Evolutionary conservation across 192 early-diverging fungal genomes (phyloP), one percentile per base, ranked within the genome.

Genomic region (Gigaspora rosea): DNA sequence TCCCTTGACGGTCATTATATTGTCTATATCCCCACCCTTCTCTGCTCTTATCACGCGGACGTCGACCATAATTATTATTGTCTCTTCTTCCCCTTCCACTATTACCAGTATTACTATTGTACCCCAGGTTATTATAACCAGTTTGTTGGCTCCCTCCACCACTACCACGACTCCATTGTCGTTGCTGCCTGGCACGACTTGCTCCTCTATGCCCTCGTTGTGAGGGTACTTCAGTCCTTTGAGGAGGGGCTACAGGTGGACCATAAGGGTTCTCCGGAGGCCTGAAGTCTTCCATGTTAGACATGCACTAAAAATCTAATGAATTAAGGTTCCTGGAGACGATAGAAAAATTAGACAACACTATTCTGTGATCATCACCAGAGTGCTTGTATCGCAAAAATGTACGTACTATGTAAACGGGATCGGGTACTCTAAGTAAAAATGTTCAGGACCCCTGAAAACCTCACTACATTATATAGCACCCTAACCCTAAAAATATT

Each of bases 211-310:
- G 22, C 8, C 41, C 35, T 41, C 71, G 16, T 47, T 73, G 71
- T 47, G 71, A 59, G 18, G 27, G 54, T 41, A 4, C 16, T 1
- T 73, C 56, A 18, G 32, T 12, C 32, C 71, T 51, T 46, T 41
- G 35, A 36, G 51, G 56, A 58, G 56, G 41, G 7, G n/a, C 66
- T 11, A 33, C 33, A 32, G 71, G 71, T 46, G 71, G 71, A 8
- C 71, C 71, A 59, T 73, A 73, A 58, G 71, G 71, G n/a, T 73
- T 73, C 58, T 73, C 71, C n/a, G 27, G 27, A 27, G 71, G 71
- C 22, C 71, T 18, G 36, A 73, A 73, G 27, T 36, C 48, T 36
- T 73, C 57, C 51, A 73, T 70, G 20, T 65, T 65, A 9, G 63
- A 11, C 27, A 27, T 27, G 27, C 1, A 27, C 27, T 27, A 27